A percentile compares a stretch with the other conserved stretches of the same genome.
phyloP scores from a whole-genome alignment of 495 filamentous ascomycete genomes.

The Apiosordaria backusii region DNA sequence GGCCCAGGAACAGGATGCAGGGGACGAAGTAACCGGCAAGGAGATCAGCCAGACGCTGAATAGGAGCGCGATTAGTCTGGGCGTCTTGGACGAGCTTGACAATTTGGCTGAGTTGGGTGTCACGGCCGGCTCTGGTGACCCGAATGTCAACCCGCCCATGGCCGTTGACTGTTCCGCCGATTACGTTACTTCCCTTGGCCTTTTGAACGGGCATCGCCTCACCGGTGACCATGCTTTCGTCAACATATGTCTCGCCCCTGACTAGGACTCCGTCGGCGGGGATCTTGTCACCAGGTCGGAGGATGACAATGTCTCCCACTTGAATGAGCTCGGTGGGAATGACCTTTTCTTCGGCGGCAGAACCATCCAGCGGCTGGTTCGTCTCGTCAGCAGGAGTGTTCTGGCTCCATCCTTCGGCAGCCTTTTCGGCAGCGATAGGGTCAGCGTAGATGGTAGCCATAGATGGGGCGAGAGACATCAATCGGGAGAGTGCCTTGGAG shows the following conservation, averaged over 20 bases:
- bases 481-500: slow-evolving; percentile 84
- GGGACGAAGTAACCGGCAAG: slow-evolving; percentile 96
- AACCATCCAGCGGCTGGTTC: slow-evolving; percentile 47
- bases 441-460: slow-evolving; percentile 99
- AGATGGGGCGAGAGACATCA: slow-evolving; percentile 93
- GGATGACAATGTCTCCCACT: slow-evolving; percentile 87
- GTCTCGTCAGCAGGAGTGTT: slow-evolving; percentile 35
- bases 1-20: slow-evolving; percentile 75
- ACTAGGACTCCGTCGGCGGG: slow-evolving; percentile 89
- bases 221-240: slow-evolving; percentile 98
- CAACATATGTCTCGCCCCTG: slow-evolving; percentile 85
- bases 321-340: slow-evolving; percentile 95
- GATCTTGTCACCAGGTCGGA: slow-evolving; percentile 94
- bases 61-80: slow-evolving; percentile 89
- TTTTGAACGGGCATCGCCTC: slow-evolving; percentile 94
- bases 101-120: slow-evolving; percentile 96
- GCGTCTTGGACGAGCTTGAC: slow-evolving; percentile 96
- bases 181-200: slow-evolving; percentile 69
- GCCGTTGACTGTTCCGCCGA: slow-evolving; percentile 97
- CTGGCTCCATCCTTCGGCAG: slow-evolving; percentile 71
- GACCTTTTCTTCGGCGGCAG: slow-evolving; percentile 69
- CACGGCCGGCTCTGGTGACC: slow-evolving; percentile 86
- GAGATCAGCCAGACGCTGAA: slow-evolving; percentile 87
- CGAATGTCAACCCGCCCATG: slow-evolving; percentile 87
- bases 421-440: slow-evolving; percentile 87